Evolutionary conservation across 495 filamentous ascomycete species (phyloP), one percentile per base, ranked within the genome.

Genomic region (Talaromyces trachyspermus): DNA sequence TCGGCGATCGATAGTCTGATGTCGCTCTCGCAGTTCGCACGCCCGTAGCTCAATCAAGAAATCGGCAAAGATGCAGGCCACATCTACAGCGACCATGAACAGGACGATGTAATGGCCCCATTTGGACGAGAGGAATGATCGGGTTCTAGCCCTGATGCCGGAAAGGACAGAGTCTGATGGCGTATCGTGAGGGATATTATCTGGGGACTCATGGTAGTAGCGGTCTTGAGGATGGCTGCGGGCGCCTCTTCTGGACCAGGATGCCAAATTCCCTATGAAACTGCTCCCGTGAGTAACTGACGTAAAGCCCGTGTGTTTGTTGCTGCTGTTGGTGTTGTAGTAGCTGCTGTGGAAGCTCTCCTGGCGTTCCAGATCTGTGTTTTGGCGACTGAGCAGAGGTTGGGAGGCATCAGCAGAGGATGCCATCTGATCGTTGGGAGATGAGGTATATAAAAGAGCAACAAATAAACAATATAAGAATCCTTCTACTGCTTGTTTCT

Each of bases 31-130:
- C 32, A 71, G 55, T 57, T 81, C 78, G 62, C 83, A 85, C 15
- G 73, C 72, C 20, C 78, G 66, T 3, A 85, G 65, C 30, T 73
- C 69, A 44, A 84, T 75, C 42, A 86, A 68, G 41, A 86, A 77
- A 53, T 79, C 78, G 36, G 77, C 71, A 48, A 85, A 79, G 50
- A 84, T 76, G 55, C 69, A 69, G 4, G 63, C 57, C 5, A 83
- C 69, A 52, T 83, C 80, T 11, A 81, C 56, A 1, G 74, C 57
- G 25, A 85, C 74, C 7, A 84, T 62, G 11, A 62, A 42, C 26
- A 84, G 61, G 33, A 83, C 68, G 11, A 67, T 50, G 55, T 77
- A 81, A 56, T 84, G 82, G 42, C 78, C 80, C 25, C 64, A 56
- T 55, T 66, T 73, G 14, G 80, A 81, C 26, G 66, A 61, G 26